These are phyloP conservation scores for Ustilago vetiveriae DNA, from an alignment of 1,284 basidiomycete genomes.

Conservation along the genomic window DNA sequence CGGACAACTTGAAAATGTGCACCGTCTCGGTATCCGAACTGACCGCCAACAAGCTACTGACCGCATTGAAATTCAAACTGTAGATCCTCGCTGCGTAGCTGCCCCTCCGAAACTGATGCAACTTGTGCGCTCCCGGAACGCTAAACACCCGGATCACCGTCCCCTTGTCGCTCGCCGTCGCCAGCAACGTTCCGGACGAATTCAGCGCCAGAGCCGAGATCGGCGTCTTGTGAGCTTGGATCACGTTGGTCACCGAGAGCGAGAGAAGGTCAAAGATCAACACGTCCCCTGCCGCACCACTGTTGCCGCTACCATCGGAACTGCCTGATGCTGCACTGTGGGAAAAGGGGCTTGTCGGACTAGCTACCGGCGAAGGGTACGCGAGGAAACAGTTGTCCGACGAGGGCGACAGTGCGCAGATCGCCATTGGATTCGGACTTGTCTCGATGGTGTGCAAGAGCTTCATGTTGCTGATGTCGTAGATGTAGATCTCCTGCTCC, in stretches of 20 bases:
- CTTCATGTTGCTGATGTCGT: slow-evolving; percentile 98
- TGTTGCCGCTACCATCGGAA: slow-evolving; percentile 53
- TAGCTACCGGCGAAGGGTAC: slow-evolving; percentile 92
- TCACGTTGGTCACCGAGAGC: slow-evolving; percentile 89
- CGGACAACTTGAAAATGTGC: slow-evolving; percentile 88
- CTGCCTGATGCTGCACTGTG: slow-evolving; percentile 45
- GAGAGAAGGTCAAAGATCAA: slow-evolving; percentile 84
- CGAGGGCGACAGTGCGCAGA: slow-evolving; percentile 93
- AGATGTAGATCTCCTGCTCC: slow-evolving; percentile 96
- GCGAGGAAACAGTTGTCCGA: slow-evolving; percentile 95
- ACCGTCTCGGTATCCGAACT: slow-evolving; percentile 94
- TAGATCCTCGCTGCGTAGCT: slow-evolving; percentile 86
- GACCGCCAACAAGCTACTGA: slow-evolving; percentile 84
- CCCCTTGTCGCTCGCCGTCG: slow-evolving; percentile 93
- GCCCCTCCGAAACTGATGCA: slow-evolving; percentile 93
- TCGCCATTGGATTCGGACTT: slow-evolving; percentile 90
- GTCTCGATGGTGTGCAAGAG: slow-evolving; percentile 97
- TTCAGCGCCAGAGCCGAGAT: slow-evolving; percentile 89
- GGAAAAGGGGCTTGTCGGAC: slow-evolving; percentile 73
- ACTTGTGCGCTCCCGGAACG: slow-evolving; percentile 87
- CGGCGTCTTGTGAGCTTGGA: slow-evolving; percentile 95
- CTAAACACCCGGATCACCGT: slow-evolving; percentile 96
- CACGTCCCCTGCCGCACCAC: slow-evolving; percentile 53
- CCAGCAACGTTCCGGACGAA: slow-evolving; percentile 85
- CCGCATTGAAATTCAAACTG: slow-evolving; percentile 89